Evolutionary conservation across 1,139 yeast species (phyloP).

Genomic region (Pichia cactophila): DNA sequence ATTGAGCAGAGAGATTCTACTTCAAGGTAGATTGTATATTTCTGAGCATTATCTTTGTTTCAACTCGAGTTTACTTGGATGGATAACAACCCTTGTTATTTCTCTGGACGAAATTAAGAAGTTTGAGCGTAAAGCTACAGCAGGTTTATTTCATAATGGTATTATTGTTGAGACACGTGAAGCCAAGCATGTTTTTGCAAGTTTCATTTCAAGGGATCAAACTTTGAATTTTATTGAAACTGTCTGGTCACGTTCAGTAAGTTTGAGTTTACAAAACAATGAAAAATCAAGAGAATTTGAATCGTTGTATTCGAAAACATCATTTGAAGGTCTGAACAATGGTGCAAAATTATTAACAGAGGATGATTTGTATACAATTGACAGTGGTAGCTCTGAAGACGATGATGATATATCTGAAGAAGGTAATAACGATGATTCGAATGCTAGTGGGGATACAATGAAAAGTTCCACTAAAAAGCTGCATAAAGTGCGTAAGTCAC

Average conservation of each 20-base stretch:
- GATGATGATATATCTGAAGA: slow-evolving; percentile 14
- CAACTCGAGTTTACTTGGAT: slow-evolving; percentile 85
- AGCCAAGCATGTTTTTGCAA: slow-evolving; percentile 72
- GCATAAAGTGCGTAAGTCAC: slow-evolving; percentile 33
- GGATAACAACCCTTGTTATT: slow-evolving; percentile 78
- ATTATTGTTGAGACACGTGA: slow-evolving; percentile 65
- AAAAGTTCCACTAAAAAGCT: not conserved
- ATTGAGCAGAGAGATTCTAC: slow-evolving; percentile 71
- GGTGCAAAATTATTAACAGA: slow-evolving; percentile 17
- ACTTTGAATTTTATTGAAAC: slow-evolving; percentile 63
- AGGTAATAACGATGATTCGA: slow-evolving; percentile 10
- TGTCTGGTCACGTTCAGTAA: slow-evolving; percentile 42
- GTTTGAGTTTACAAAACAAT: slow-evolving; percentile 22
- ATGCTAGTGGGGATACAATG: slow-evolving; percentile 18
- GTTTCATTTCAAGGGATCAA: slow-evolving; percentile 75
- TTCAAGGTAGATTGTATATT: slow-evolving; percentile 87
- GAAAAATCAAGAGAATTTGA: slow-evolving; percentile 23
- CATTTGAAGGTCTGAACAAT: slow-evolving; percentile 8
- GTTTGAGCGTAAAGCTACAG: slow-evolving; percentile 76
- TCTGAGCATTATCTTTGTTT: slow-evolving; percentile 79
- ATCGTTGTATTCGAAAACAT: slow-evolving; percentile 6
- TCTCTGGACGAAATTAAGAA: slow-evolving; percentile 64
- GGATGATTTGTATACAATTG: slow-evolving; percentile 34
- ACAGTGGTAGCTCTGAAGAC: slow-evolving; percentile 19
- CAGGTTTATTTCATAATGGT: slow-evolving; percentile 89